Base-by-base conservation (phyloP, 2,329 filamentous ascomycete genomes). In the Rutstroemia sydowiana region DNA sequence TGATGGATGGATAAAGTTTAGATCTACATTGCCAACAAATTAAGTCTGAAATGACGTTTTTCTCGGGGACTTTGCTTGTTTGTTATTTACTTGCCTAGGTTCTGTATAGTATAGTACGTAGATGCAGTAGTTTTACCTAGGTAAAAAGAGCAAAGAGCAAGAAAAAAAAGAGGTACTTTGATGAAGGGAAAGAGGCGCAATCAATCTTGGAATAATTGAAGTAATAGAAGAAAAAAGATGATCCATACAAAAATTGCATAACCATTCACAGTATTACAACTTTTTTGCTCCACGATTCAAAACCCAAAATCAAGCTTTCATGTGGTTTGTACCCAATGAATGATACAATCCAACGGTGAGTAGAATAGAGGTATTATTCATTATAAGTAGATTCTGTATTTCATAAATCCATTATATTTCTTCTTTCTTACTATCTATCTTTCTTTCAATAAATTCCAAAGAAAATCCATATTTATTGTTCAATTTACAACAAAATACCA, bases 291-390 rank as follows among this genome's bases (percentile, higher is more conserved):
- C 36, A 39, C 36, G 6, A 39, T 39, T 39, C 34, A 37, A n/a
- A 48, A 36, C 23, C 34, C 14, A 32, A 32, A 42, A 52, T 52
- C 49, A 52, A 48, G 44, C 49, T 48, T 52, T 48, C 11, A 34
- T 40, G 6, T 16, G 20, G 18, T 37, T 14, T 20, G 14, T 42
- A 31, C 21, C 14, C 42, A 13, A 21, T 7, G 34, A 40, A 18
- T 40, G 11, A 40, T 18, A 21, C 8, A 21, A 30, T 30, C 8
- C 23, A 26, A 26, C 23, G 8, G 23, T 26, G 23, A 26, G 23
- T 26, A 41, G 42, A 28, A 16, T 26, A 3, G 28, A 16, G 23
- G 28, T 48, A 47, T 20, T 23, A 26, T 31, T 43, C n/a, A 14
- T 31, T 21, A 36, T 11, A 30, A 26, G 11, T n/a, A 26, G 23